Conservation (phyloP, 495 filamentous ascomycete genomes). For the Staphylotrichum longicolle region DNA sequence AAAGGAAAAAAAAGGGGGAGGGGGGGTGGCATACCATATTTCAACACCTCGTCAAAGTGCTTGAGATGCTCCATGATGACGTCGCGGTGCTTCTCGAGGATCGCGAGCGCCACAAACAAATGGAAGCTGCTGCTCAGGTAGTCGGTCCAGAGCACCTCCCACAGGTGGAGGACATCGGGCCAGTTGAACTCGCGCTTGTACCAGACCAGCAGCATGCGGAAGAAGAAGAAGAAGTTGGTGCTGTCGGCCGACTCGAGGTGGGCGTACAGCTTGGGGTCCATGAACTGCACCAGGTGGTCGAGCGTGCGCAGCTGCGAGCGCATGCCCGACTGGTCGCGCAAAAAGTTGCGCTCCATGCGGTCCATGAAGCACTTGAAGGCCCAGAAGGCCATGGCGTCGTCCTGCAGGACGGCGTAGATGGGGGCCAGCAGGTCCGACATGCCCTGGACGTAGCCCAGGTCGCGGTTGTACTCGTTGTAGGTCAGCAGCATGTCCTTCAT, state of each 20-base stretch:
- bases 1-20: slow-evolving; percentile 13
- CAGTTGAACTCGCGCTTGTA: slow-evolving; percentile 96
- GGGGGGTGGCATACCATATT: slow-evolving; percentile 69
- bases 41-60: slow-evolving; percentile 95
- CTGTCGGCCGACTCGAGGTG: slow-evolving; percentile 87
- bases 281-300: slow-evolving; percentile 90
- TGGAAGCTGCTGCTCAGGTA: slow-evolving; percentile 86
- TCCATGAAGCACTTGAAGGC: slow-evolving; percentile 95
- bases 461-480: slow-evolving; percentile 94
- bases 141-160: slow-evolving; percentile 95
- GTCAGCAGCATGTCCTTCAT: slow-evolving; percentile 99
- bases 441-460: slow-evolving; percentile 94
- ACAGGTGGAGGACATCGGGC: slow-evolving; percentile 79
- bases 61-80: slow-evolving; percentile 94
- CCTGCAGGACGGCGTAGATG: slow-evolving; percentile 94
- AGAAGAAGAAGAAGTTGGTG: slow-evolving; percentile 99
- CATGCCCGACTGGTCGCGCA: slow-evolving; percentile 96
- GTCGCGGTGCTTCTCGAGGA: slow-evolving; percentile 90
- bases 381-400: slow-evolving; percentile 97
- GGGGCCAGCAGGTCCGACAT: slow-evolving; percentile 97
- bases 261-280: slow-evolving; percentile 91
- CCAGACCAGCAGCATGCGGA: slow-evolving; percentile 97
- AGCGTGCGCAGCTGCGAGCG: slow-evolving; percentile 82
- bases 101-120: slow-evolving; percentile 88
- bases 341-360: slow-evolving; percentile 95